Evolutionary conservation across 306 rosid species (phyloP), one percentile per base, ranked within the genome.

Genomic region (Rosa multiflora): DNA sequence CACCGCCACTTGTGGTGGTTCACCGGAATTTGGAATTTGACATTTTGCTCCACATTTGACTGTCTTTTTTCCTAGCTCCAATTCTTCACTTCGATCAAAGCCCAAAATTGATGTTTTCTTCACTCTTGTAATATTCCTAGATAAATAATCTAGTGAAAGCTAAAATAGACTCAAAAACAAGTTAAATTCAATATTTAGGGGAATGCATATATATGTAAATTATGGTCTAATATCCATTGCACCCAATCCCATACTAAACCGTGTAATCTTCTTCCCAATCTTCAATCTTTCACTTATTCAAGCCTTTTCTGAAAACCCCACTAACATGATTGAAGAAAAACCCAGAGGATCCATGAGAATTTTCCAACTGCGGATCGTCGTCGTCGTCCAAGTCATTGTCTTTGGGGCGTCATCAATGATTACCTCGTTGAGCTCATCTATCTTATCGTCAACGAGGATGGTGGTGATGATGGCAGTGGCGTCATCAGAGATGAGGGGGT

Each of bases 351-450:
- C 67, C 82, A 74, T 69, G 86, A 18, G 49, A 43, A 6, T 23
- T 61, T 6, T 85, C 93, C 0, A 85, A 68, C 5, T 76, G 82
- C 3, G 62, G 66, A 23, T 88, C 93, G 6, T 89, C 97, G 67
- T 89, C 97, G 9, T 88, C 93, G 0, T 84, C 94, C 3, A 67
- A 53, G 1, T 90, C 92, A 10, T 84, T 82, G 43, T 85, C 85
- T 5, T 68, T 67, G 76, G 32, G 2, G 61, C 40, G 23, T 73
- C 64, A 5, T 86, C 88, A n/a, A 82, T 87, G 15, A 81, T 90
- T 29, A 88, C 67, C 80, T 90, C 78, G 78, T 91, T 97, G 77
- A 92, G 89, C 77, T 88, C 97, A 69, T 89, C 94, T 85, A 92
- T 92, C 75, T 87, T 88, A 83, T 91, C 94, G 26, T 94, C 97